Conservation (phyloP, 169 alveolate genomes). For the Plasmodium gonderi region DNA sequence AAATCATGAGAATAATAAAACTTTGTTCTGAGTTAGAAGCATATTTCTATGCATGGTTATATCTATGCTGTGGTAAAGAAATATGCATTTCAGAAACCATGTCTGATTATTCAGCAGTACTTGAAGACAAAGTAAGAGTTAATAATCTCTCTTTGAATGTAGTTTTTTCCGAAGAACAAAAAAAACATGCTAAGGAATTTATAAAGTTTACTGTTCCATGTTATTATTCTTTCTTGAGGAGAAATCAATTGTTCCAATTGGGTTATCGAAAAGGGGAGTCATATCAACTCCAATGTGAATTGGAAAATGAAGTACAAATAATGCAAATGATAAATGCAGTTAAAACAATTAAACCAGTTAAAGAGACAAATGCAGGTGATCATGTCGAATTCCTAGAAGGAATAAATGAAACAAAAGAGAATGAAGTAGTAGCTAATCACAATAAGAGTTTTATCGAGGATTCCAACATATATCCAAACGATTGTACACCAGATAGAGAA, state of each 20-base stretch:
- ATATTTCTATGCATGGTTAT: constrained; percentile 81
- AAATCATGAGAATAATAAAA: constrained; percentile 73
- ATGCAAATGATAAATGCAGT: background rate
- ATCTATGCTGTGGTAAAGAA: constrained; percentile 60
- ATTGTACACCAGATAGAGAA: background rate
- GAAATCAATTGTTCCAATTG: constrained; percentile 9
- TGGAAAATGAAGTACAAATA: background rate
- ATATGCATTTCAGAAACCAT: constrained; percentile 49
- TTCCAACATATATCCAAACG: background rate
- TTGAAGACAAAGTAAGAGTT: constrained; percentile 66
- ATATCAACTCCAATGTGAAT: no score
- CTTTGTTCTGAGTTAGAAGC: constrained; percentile 77
- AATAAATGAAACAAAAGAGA: background rate
- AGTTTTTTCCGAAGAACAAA: constrained; percentile 19
- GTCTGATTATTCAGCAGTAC: constrained; percentile 53
- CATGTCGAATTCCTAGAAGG: background rate
- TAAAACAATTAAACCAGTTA: background rate
- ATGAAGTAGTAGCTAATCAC: background rate
- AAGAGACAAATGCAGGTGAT: background rate
- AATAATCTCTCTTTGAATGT: background rate
- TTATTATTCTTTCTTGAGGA: constrained; percentile 17
- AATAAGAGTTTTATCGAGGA: background rate
- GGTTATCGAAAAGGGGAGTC: constrained; percentile 1
- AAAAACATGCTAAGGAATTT: constrained; percentile 2
- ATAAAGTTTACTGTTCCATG: constrained; percentile 59